Evolutionary conservation across 306 rosid species (phyloP), one percentile per base, ranked within the genome.

Genomic region (Glycine latifolia): DNA sequence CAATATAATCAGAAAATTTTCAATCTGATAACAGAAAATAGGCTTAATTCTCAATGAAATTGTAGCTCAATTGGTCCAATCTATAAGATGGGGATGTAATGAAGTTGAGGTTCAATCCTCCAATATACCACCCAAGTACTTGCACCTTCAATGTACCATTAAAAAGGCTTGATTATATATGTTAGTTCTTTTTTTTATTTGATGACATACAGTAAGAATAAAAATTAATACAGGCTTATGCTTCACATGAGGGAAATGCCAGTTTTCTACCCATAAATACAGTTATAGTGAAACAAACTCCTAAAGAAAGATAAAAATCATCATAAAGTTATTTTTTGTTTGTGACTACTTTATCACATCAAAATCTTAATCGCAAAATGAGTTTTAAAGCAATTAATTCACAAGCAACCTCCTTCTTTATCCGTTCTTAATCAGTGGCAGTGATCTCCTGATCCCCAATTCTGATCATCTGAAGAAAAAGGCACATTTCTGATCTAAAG

Each of bases 211-310:
- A 26, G 31, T 26, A 26, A 26, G 31, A 26, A 26, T 26, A 26
- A 26, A 26, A 26, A 26, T 26, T 26, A 26, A 26, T 26, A 26
- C 31, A 26, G 31, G 31, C 41, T 20, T 50, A n/a, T 20, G 60
- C 74, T 80, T 73, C 75, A 3, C 46, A 50, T 26, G 49, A 52
- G 15, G 73, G 60, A 74, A 78, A 47, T 10, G 53, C 79, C 59
- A 77, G 68, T 69, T 66, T 82, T 76, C 49, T 0, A 68, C 79
- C 17, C 20, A 70, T 50, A 47, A 62, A 77, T 41, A 60, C 26
- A 7, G 11, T n/a, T 67, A 26, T 10, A 53, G 68, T 41, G 44
- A 77, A 52, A 71, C 49, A 48, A 58, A 76, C 31, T 20, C 55
- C 5, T 73, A 33, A 43, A 37, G 49, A 17, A 75, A 55, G 13